Conservation (phyloP, 2,329 filamentous ascomycete species). For the Colletotrichum spinosum region DNA sequence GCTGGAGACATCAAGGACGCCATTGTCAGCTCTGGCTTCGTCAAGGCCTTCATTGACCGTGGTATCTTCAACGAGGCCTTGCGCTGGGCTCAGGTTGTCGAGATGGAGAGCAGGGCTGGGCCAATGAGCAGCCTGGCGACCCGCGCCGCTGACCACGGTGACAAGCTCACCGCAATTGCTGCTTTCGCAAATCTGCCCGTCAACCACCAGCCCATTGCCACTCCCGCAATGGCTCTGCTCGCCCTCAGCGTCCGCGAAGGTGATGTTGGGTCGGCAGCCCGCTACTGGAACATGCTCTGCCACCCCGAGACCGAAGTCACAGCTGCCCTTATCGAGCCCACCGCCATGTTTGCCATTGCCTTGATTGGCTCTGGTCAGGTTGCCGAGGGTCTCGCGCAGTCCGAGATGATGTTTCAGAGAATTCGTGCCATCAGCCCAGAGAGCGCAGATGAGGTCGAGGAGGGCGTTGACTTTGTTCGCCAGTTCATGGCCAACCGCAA, state of each 20-base stretch:
- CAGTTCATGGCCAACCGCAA: constrained; percentile 69
- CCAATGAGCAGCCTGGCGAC: constrained; percentile 81
- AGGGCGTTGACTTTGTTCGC: constrained; percentile 78
- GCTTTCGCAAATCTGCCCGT: constrained; percentile 71
- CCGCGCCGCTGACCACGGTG: constrained; percentile 82
- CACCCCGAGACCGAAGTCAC: constrained; percentile 70
- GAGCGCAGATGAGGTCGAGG: constrained; percentile 84
- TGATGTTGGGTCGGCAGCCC: constrained; percentile 80
- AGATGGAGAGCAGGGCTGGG: constrained; percentile 66
- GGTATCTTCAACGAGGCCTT: constrained; percentile 81
- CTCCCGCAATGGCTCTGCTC: constrained; percentile 82
- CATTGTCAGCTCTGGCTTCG: constrained; percentile 79
- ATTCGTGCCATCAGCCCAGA: constrained; percentile 74
- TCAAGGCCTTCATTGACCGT: constrained; percentile 79
- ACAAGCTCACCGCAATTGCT: constrained; percentile 74
- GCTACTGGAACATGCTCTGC: constrained; percentile 83
- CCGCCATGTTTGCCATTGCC: constrained; percentile 90
- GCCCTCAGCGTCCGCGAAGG: constrained; percentile 88
- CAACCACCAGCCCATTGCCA: constrained; percentile 60
- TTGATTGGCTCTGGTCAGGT: constrained; percentile 88
- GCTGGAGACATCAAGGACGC: constrained; percentile 75
- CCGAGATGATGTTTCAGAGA: constrained; percentile 87
- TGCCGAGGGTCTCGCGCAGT: constrained; percentile 82
- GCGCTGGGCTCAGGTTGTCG: constrained; percentile 75
- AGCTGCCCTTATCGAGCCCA: constrained; percentile 82